Evolutionary conservation across 2,329 filamentous ascomycete genomes (phyloP), one percentile per base, ranked within the genome.

Genomic region (Penicillium sp.): DNA sequence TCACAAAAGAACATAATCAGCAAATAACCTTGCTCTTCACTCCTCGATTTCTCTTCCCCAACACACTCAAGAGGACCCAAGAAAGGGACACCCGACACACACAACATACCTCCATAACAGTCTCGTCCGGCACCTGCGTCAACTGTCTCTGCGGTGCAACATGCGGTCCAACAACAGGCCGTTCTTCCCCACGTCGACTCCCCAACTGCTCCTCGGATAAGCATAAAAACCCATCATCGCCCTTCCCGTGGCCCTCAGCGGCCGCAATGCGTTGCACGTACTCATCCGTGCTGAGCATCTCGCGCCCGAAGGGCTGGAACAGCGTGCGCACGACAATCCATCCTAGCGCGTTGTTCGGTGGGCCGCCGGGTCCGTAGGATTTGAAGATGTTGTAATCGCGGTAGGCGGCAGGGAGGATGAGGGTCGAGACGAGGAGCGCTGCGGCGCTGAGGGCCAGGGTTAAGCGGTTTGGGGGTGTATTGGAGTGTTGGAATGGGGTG

Each of bases 371-470:
- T 2, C 74, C 74, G 41, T 76, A 71, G n/a, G 67, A 67, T 13
- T 68, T 59, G 61, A 71, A 77, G 31, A 62, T 61, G n/a, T 58
- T 62, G 58, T 76, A 77, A 58, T 76, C 71, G 50, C 66, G 68
- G 45, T 71, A 71, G 11, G 60, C 58, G 31, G 52, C 58, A 3
- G 68, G 69, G 21, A 68, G 43, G n/a, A 65, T 27, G 44, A 67
- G 25, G 4, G 55, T 50, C 2, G 61, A 48, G 40, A 62, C 51
- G 5, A 67, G 21, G 0, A 63, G 31, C n/a, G 59, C 58, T 19
- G 58, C 50, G 9, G 65, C 57, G 51, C 63, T 44, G 33, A 65
- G 49, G 16, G 60, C 53, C n/a, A 68, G 43, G 13, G 53, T 50
- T n/a, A 65, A 33, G 16, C 57, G 60, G 19, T 58, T 54, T n/a